Evolutionary conservation across 352 stramenopile species (phyloP).

Genomic region (Pythium aphanidermatum): DNA sequence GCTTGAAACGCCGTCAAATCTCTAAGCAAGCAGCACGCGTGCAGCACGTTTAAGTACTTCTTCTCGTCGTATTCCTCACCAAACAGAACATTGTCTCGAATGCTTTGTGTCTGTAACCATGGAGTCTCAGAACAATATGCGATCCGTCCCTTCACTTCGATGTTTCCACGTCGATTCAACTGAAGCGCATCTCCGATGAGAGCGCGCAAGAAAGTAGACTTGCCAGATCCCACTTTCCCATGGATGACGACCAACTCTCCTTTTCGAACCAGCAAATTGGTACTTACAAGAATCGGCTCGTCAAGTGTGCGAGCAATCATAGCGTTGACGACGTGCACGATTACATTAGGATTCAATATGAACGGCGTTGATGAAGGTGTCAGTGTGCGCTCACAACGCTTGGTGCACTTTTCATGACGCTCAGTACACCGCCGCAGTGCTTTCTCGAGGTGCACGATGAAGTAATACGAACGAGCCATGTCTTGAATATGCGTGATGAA

Average conservation of each 20-base stretch:
- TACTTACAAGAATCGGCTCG: conserved; percentile 10
- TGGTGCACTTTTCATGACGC: background rate
- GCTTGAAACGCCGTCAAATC: conserved; percentile 72
- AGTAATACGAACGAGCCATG: conserved; percentile 7
- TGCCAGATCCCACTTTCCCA: conserved; percentile 22
- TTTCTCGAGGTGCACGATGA: conserved; percentile 7
- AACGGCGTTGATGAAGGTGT: conserved; percentile 5
- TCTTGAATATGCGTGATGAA: conserved; percentile 15
- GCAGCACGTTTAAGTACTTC: conserved; percentile 34
- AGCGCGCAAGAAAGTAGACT: conserved; percentile 22
- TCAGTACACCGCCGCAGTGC: background rate
- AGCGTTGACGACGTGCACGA: conserved; percentile 11
- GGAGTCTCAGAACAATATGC: conserved; percentile 66
- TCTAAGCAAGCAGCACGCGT: conserved; percentile 63
- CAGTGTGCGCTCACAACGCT: conserved; percentile 2
- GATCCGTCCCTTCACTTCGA: conserved; percentile 24
- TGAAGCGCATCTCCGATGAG: conserved; percentile 20
- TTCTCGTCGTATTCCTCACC: conserved; percentile 31
- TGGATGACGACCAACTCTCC: conserved; percentile 29
- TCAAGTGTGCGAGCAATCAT: conserved; percentile 11
- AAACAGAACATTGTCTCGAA: conserved; percentile 92
- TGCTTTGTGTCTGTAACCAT: conserved; percentile 89
- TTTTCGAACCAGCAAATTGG: conserved; percentile 12
- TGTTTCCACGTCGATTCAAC: conserved; percentile 8
- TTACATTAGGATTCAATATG: conserved; percentile 4